Percentiles rank a stretch among this genome's conserved stretches.
Evolutionary conservation across 192 early-diverging fungal species (phyloP).

Genomic region (Podila clonocystis): DNA sequence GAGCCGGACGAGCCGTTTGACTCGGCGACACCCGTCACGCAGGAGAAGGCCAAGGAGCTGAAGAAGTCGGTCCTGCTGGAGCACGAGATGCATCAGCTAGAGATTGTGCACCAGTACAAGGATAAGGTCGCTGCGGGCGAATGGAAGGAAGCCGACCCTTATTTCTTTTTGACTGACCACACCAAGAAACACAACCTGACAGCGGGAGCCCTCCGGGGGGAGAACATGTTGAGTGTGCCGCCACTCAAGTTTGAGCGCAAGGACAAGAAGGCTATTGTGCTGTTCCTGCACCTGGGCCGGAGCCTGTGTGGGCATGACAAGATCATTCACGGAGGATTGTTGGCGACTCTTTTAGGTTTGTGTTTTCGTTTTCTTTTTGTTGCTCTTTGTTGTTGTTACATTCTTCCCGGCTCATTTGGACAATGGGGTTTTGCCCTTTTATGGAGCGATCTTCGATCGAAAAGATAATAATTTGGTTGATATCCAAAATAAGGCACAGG

Average conservation of each 20-base stretch:
- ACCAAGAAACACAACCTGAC: slow-evolving; percentile 46
- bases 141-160: slow-evolving; percentile 39
- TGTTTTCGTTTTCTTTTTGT: not conserved
- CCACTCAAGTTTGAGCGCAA: slow-evolving; percentile 68
- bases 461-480: not conserved
- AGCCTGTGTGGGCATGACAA: slow-evolving; percentile 80
- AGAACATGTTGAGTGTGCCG: slow-evolving; percentile 62
- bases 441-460: not conserved
- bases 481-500: too few species aligned
- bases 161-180: slow-evolving; percentile 34
- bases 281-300: slow-evolving; percentile 76
- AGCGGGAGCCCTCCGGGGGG: slow-evolving; percentile 61
- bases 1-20: slow-evolving; percentile 22
- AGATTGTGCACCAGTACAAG: slow-evolving; percentile 33
- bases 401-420: not conserved
- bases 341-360: slow-evolving; percentile 67
- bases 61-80: slow-evolving; percentile 32
- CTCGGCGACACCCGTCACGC: not conserved
- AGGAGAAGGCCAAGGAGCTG: slow-evolving; percentile 27
- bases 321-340: slow-evolving; percentile 84
- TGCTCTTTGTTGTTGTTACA: not conserved
- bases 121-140: slow-evolving; percentile 21
- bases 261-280: slow-evolving; percentile 54
- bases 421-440: not conserved
- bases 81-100: slow-evolving; percentile 29